Base-by-base conservation (phyloP, 2,329 filamentous ascomycete species). In the Basipetospora chlamydospora region DNA sequence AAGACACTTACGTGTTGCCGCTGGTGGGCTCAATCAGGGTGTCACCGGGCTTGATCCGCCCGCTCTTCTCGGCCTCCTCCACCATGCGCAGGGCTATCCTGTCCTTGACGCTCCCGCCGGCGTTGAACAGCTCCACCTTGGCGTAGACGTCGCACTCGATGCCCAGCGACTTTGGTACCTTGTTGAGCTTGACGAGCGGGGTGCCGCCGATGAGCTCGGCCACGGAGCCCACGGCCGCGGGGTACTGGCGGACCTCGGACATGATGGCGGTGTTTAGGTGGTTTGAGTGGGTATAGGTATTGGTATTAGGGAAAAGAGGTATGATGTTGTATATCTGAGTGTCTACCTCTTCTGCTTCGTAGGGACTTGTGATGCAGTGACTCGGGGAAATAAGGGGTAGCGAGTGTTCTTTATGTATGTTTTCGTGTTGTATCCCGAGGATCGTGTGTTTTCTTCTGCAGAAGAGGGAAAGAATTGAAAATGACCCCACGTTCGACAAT, bases 11-110 rank as follows among this genome's bases (percentile, higher is more conserved):
- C 66, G 90, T 98, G 58, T 98, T 98, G 38, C 90, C 90, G 52
- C 85, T 94, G 33, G 90, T 98, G 8, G 90, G 90, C 70, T 98
- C 90, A 53, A 98, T 98, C 51, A 98, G 64, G 36, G 86, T 96
- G 60, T 96, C 87, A 39, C 88, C 90, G 20, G 90, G 90, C 70
- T 90, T 95, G 61, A 98, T 95, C 45, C 88, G 77, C 31, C 90
- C 90, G 36, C 73, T 79, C 53, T 74, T 77, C 68, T 98, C 90
- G 11, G 90, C 90, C 57, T 88, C 82, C 61, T 96, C 87, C 43
- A 98, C 81, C 90, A 98, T 98, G 52, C 90, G 82, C 55, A 95
- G 64, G 16, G 90, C 90, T 55, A 98, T 98, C 42, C 87, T 73
- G 61, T 95, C 87, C 61, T 95, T 95, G 52, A 94, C 82, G 53